Percentiles rank a stretch among this genome's conserved stretches.
Evolutionary conservation across 1,139 yeast genomes (phyloP).

Genomic region (Kodamaea fungicola): DNA sequence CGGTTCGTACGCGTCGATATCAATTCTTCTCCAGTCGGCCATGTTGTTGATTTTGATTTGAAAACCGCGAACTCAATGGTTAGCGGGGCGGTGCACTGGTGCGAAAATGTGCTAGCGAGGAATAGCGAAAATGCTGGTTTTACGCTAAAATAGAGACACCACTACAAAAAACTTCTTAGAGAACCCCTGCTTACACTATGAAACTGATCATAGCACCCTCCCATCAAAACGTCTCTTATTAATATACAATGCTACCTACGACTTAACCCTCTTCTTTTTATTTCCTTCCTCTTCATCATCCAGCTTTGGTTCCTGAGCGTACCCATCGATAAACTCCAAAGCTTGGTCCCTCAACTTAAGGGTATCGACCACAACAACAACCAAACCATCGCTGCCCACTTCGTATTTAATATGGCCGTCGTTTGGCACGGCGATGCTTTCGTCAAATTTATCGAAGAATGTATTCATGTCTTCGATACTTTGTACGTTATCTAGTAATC

Average conservation of each 20-base stretch:
- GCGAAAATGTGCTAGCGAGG: neutral
- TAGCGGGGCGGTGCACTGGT: neutral
- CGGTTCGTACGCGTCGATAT: conserved; percentile 86
- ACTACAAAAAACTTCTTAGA: too few species aligned
- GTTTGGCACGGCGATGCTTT: conserved; percentile 58
- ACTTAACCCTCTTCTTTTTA: conserved; percentile 7
- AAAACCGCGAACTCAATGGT: neutral
- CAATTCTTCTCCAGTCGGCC: conserved; percentile 71
- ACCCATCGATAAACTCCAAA: conserved; percentile 37
- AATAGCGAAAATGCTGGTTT: too few species aligned
- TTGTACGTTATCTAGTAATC: conserved; percentile 42
- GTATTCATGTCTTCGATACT: conserved; percentile 49
- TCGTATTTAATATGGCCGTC: conserved; percentile 67
- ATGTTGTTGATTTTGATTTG: conserved; percentile 3
- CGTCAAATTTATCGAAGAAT: conserved; percentile 64
- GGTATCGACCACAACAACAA: conserved; percentile 53
- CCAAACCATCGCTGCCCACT: conserved; percentile 69
- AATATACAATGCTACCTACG: neutral
- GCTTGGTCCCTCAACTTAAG: conserved; percentile 28
- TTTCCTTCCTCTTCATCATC: conserved; percentile 3
- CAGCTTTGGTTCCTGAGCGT: conserved; percentile 10
- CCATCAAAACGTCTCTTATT: neutral
- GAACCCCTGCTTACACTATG: too few species aligned
- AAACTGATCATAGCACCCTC: neutral
- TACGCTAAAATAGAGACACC: too few species aligned